Evolutionary conservation across 140 eudicot genomes (phyloP).

Genomic region (Cichorium intybus): DNA sequence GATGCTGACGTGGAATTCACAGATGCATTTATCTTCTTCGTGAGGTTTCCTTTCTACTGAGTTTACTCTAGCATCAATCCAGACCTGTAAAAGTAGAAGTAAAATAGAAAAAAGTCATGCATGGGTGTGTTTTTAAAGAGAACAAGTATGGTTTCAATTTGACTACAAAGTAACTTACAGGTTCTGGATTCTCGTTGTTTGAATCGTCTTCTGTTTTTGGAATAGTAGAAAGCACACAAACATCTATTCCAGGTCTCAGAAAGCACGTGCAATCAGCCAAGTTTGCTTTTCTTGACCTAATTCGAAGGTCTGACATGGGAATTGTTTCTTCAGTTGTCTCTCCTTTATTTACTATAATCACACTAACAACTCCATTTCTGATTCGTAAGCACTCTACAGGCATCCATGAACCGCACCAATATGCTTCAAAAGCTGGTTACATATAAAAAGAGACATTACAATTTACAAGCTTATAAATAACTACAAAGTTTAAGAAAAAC

Average conservation of each 20-base stretch:
- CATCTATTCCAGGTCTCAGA: conserved; percentile 77
- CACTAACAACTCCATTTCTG: conserved; percentile 40
- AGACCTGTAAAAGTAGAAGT: conserved; percentile 42
- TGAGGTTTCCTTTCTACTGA: conserved; percentile 90
- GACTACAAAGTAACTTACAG: conserved; percentile 45
- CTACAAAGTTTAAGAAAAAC: neutral
- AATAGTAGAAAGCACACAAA: conserved; percentile 55
- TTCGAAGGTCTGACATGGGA: conserved; percentile 62
- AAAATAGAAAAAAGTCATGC: neutral
- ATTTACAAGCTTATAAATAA: neutral
- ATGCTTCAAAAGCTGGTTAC: conserved; percentile 71
- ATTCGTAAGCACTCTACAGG: conserved; percentile 60
- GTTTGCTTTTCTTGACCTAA: conserved; percentile 76
- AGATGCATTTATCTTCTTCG: conserved; percentile 50
- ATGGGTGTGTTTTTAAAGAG: neutral
- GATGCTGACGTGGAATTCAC: conserved; percentile 65
- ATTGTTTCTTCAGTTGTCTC: conserved; percentile 45
- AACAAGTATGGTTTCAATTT: neutral
- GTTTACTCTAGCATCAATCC: conserved; percentile 82
- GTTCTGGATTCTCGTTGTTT: conserved; percentile 37
- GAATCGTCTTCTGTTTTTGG: conserved; percentile 50
- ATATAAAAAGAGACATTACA: conserved; percentile 1
- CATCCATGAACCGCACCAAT: conserved; percentile 47
- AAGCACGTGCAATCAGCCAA: conserved; percentile 71
- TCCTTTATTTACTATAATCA: conserved; percentile 38